Evolutionary conservation across 805 yeast species (phyloP), one percentile per base, ranked within the genome.

Genomic region (Metschnikowia santaceciliae): DNA sequence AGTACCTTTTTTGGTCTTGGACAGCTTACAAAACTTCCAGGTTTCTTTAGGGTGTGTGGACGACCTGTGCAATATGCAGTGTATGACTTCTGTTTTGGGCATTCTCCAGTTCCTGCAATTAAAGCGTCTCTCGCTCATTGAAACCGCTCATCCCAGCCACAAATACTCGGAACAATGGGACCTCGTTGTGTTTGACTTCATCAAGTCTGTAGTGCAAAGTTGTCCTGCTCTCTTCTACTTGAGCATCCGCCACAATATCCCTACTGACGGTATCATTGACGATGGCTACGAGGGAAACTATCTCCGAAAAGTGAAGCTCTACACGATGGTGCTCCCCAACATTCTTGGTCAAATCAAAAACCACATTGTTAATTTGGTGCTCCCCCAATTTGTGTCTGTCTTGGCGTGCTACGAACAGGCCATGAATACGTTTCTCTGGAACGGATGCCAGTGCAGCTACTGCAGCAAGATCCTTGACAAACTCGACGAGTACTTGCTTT

Each of bases 271-370:
- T 2, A 44, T 45, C 19, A 75, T 83, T 13, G 70, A 65, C 15
- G 87, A 85, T 62, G 88, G 89, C 2, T 78, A 83, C 38, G 92
- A 86, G 60, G 95, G 95, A 0, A 86, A 87, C 57, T 85, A 81
- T 57, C 61, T 78, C 6, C 76, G 90, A 53, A 75, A 90, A 58
- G 71, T 80, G 48, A 74, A 71, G 30, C 59, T 86, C 11, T 84
- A 76, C 57, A 73, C 74, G 22, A 63, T 67, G 0, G 66, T 76
- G 0, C 61, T 85, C 4, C 87, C 88, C 0, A 59, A 70, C 14
- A 43, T 68, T 2, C 50, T 68, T 32, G 52, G 58, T 17, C 49
- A 49, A 4, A 50, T 56, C 8, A 58, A 58, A 13, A 59, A 69
- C 1, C 57, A 52, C 46, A 67, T 81, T 40, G 67, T 77, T 43